Base-by-base conservation (phyloP, 768 basidiomycete genomes). In the Aureoboletus auriporus region DNA sequence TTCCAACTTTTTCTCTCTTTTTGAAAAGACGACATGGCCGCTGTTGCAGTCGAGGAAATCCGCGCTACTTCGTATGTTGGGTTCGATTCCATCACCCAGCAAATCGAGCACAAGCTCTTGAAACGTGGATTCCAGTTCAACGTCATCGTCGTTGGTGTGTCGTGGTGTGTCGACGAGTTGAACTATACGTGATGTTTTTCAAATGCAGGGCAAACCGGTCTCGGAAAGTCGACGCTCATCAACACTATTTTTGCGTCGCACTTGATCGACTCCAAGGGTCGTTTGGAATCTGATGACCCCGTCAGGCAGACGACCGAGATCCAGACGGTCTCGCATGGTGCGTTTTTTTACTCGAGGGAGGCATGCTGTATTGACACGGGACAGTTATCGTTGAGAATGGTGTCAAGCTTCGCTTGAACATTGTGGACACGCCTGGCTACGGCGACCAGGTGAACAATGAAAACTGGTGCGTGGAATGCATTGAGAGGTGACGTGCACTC, bases 61-160 rank as follows among this genome's bases (percentile, higher is more conserved):
- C 84, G 87, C 59, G 93, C 93, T 29, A 78, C 88, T 54, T 84
- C 89, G 40, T 95, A 97, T 68, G 94, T 98, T 69, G 94, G 94
- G 65, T 98, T 98, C 75, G 94, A 98, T 79, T 84, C 88, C 56
- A 96, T 98, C 69, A 95, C 93, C 50, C 82, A 84, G 63, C 95
- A 97, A 72, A 97, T 97, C 60, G 95, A 99, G 78, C 89, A 94
- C 80, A 97, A 97, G 80, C 86, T 97, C 56, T 81, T 98, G 74
- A 97, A 97, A 75, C 84, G 95, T 55, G 95, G 95, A 52, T 98
- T 98, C 79, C 92, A 97, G 77, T 98, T 98, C 82, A 98, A 97
- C 64, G 89, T 96, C 52, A 97, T 98, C 65, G 88, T 92, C 53
- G 95, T 87, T 60, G 95, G 94, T 94, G 57, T 61, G 86, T 80